Conservation (phyloP, 2,329 filamentous ascomycete genomes). For the Aspergillus nomiae region DNA sequence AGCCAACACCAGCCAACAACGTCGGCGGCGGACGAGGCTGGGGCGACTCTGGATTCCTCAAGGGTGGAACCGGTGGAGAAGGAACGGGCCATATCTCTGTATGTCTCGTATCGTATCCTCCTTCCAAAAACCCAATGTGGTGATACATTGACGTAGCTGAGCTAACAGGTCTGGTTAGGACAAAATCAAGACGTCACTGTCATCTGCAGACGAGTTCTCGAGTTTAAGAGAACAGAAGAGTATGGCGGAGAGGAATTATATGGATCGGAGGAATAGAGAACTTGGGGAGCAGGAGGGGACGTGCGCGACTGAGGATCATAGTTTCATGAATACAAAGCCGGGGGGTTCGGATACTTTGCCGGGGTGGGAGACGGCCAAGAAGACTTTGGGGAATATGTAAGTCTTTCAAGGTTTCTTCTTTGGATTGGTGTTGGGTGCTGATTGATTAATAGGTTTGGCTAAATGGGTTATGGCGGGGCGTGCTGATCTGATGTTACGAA, state of each 20-base stretch:
- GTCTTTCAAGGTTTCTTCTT: slow-evolving; percentile 3
- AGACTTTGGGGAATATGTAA: slow-evolving; percentile 13
- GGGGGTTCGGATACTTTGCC: slow-evolving; percentile 31
- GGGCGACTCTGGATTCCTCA: slow-evolving; percentile 25
- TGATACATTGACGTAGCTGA: not conserved
- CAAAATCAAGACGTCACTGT: not conserved
- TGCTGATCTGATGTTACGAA: not conserved
- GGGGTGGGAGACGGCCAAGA: slow-evolving; percentile 32
- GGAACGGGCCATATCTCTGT: slow-evolving; percentile 30
- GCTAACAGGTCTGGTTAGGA: not conserved
- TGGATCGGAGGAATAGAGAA: slow-evolving; percentile 13
- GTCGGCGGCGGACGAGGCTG: slow-evolving; percentile 22
- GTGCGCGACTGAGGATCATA: slow-evolving; percentile 35
- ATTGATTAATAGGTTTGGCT: not conserved
- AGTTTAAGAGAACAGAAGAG: slow-evolving; percentile 32
- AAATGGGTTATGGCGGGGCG: slow-evolving; percentile 5
- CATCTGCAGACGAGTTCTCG: slow-evolving; percentile 29
- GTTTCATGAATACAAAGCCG: slow-evolving; percentile 31
- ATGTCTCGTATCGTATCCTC: not conserved
- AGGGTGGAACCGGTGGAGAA: slow-evolving; percentile 20
- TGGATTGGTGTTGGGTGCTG: not conserved
- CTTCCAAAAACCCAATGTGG: not conserved
- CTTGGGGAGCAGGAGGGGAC: slow-evolving; percentile 18
- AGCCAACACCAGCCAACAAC: slow-evolving; percentile 35
- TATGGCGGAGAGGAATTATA: slow-evolving; percentile 24